Percentiles rank a stretch among this genome's conserved stretches.
phyloP scores from a whole-genome alignment of 225 moss, liverwort and hornwort genomes.

The Asterella californica region DNA sequence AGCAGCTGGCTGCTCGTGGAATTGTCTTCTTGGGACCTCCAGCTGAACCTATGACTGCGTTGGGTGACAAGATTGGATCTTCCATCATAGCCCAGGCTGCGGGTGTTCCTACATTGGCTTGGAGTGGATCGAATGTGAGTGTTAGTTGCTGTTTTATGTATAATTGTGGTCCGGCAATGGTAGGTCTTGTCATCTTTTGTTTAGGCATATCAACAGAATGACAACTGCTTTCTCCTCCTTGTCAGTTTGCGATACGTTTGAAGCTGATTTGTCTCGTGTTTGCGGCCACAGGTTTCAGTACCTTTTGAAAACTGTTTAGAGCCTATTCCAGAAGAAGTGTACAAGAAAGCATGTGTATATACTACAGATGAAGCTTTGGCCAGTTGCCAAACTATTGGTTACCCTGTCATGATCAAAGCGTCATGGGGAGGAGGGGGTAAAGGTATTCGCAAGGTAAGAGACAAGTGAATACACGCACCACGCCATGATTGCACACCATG shows the following conservation, averaged over 20 bases:
- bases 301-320: conserved; percentile 60
- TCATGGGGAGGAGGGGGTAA: conserved; percentile 99
- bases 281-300: conserved; percentile 59
- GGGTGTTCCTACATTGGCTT: conserved; percentile 89
- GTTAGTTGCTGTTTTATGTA: not conserved
- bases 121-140: conserved; percentile 92
- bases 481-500: not conserved
- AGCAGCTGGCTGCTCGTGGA: conserved; percentile 64
- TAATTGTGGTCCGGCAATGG: not conserved
- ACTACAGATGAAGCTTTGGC: conserved; percentile 81
- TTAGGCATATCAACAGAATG: conserved; percentile 1
- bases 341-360: conserved; percentile 81
- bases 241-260: not conserved
- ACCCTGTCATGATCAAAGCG: conserved; percentile 97
- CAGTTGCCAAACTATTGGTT: conserved; percentile 77
- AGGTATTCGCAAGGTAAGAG: conserved; percentile 85
- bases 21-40: conserved; percentile 92
- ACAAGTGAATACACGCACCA: not conserved
- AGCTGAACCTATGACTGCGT: conserved; percentile 88
- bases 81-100: conserved; percentile 96
- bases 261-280: not conserved
- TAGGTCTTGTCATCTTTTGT: not conserved
- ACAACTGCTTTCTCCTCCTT: not conserved
- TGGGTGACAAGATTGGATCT: conserved; percentile 96
- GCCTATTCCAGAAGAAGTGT: conserved; percentile 65